A percentile compares a stretch with the other conserved stretches of the same genome.
phyloP scores from a whole-genome alignment of 352 stramenopile species.

The Phytophthora ramorum region DNA sequence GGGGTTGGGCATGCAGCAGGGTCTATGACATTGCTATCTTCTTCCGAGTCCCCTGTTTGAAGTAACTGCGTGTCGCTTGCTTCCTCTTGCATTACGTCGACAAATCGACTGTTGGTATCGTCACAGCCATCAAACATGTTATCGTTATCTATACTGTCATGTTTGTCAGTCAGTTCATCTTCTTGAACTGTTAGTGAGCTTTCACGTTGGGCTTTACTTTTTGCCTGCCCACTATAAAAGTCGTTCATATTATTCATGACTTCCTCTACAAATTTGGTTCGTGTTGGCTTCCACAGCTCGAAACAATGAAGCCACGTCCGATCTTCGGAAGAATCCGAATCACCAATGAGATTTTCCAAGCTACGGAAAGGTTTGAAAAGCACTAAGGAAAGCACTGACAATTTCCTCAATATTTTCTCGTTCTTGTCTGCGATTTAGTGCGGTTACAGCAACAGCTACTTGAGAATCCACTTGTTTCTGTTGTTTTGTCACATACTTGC shows the following conservation, averaged over 20 bases:
- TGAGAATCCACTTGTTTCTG: too few species aligned
- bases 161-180: background rate
- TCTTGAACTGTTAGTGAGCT: background rate
- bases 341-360: constrained; percentile 1
- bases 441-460: background rate
- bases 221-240: background rate
- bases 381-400: background rate
- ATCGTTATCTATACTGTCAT: background rate
- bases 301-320: background rate
- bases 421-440: background rate
- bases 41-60: background rate
- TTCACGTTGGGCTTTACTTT: background rate
- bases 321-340: background rate
- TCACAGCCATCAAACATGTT: background rate
- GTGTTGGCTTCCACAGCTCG: background rate
- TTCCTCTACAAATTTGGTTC: background rate
- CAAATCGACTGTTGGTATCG: background rate
- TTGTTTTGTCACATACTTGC: background rate
- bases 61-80: background rate
- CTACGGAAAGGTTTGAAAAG: constrained; percentile 3
- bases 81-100: background rate
- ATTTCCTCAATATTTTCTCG: too few species aligned
- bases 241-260: constrained; percentile 14
- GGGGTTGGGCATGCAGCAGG: background rate
- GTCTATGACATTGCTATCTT: background rate